Percentiles rank a stretch among this genome's conserved stretches.
Evolutionary conservation across 2,329 filamentous ascomycete species (phyloP).

Genomic region (Fusarium nygamai): DNA sequence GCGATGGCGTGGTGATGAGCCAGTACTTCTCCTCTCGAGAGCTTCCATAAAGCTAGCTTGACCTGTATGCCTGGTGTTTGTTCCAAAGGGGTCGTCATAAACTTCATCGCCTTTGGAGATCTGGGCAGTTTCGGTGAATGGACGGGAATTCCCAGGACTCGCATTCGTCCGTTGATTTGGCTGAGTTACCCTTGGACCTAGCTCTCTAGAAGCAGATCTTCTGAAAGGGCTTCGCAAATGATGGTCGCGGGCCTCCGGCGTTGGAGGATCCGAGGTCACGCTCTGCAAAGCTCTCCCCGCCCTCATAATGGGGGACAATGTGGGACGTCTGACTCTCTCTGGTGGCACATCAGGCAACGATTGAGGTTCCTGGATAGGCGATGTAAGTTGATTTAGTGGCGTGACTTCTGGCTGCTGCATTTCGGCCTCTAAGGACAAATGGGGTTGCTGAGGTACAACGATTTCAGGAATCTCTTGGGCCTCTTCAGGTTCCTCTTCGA

Average conservation of each 20-base stretch:
- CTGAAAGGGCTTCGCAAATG: slow-evolving; percentile 67
- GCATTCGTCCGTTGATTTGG: slow-evolving; percentile 40
- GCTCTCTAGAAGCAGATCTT: slow-evolving; percentile 50
- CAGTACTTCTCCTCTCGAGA: slow-evolving; percentile 41
- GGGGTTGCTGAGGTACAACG: slow-evolving; percentile 13
- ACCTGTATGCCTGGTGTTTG: slow-evolving; percentile 39
- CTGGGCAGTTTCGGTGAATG: slow-evolving; percentile 19
- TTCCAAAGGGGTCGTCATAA: slow-evolving; percentile 46
- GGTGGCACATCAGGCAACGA: slow-evolving; percentile 44
- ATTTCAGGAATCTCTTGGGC: slow-evolving; percentile 18
- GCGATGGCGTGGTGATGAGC: slow-evolving; percentile 14
- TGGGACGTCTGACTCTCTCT: slow-evolving; percentile 52
- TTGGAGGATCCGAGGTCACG: slow-evolving; percentile 68
- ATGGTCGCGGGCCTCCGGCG: slow-evolving; percentile 61
- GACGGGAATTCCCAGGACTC: slow-evolving; percentile 44
- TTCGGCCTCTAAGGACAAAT: slow-evolving; percentile 19
- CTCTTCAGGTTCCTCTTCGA: slow-evolving; percentile 18
- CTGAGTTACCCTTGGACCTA: slow-evolving; percentile 44
- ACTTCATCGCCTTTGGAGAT: slow-evolving; percentile 16
- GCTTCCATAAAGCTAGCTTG: slow-evolving; percentile 49
- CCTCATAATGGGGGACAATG: slow-evolving; percentile 67
- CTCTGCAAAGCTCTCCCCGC: slow-evolving; percentile 66
- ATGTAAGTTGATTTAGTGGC: slow-evolving; percentile 51
- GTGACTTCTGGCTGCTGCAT: slow-evolving; percentile 45
- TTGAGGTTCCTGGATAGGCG: slow-evolving; percentile 49